phyloP scores from a whole-genome alignment of 2,329 filamentous ascomycete genomes.

The Rugonectria rugulosa region DNA sequence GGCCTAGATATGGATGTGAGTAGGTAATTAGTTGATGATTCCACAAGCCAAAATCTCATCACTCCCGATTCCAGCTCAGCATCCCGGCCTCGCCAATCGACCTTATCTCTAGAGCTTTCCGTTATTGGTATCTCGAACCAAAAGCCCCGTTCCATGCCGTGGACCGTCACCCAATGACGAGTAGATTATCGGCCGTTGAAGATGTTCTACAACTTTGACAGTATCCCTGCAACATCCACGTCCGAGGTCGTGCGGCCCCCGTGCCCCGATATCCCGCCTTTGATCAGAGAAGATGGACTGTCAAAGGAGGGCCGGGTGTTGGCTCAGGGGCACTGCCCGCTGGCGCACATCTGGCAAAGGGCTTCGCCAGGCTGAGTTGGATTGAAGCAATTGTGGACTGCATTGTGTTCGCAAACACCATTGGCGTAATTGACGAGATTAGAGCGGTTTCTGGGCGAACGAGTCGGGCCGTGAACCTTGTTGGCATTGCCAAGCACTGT shows the following conservation, averaged over 20 bases:
- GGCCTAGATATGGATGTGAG: not conserved
- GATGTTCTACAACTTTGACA: too few species aligned
- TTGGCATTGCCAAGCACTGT: not conserved
- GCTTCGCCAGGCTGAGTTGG: constrained; percentile 25
- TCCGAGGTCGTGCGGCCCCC: too few species aligned
- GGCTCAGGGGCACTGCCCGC: constrained; percentile 32
- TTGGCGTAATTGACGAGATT: constrained; percentile 32
- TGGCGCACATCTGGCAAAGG: constrained; percentile 37
- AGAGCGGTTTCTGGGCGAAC: constrained; percentile 7
- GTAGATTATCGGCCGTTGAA: too few species aligned
- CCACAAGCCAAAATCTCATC: not conserved
- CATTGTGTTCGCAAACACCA: constrained; percentile 34
- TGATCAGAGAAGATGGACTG: not conserved
- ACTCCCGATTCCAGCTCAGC: constrained; percentile 8
- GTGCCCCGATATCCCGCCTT: not conserved
- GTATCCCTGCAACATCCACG: too few species aligned
- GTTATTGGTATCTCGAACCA: not conserved
- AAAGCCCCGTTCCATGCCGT: not conserved
- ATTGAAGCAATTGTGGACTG: constrained; percentile 35
- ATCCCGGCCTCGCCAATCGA: not conserved
- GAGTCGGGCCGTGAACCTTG: not conserved
- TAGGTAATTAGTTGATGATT: constrained; percentile 4
- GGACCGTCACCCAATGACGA: too few species aligned
- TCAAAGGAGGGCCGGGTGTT: not conserved
- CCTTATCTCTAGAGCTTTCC: not conserved